A percentile compares a stretch with the other conserved stretches of the same genome.
These are phyloP conservation scores for Prosopis cineraria DNA, from an alignment of 306 rosid genomes.

Conservation along the genomic window DNA sequence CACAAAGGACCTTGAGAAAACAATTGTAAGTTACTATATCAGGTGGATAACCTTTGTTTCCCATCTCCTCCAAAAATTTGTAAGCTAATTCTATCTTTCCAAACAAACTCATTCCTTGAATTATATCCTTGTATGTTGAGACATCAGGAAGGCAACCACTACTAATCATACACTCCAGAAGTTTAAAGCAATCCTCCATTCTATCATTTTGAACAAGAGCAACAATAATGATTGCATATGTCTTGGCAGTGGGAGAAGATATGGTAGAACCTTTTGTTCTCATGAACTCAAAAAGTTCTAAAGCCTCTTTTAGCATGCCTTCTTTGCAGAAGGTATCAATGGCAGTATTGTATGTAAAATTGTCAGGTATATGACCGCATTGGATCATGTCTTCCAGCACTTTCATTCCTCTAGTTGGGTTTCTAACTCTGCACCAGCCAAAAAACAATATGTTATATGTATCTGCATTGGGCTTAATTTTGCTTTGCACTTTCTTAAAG, in stretches of 20 bases:
- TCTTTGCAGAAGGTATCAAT: too few species aligned
- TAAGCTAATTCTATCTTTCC: too few species aligned
- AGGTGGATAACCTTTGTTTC: conserved; percentile 85
- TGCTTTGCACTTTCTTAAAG: too few species aligned
- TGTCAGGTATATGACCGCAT: conserved; percentile 71
- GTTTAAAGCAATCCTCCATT: conserved; percentile 72
- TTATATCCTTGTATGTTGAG: too few species aligned
- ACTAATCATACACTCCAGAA: conserved; percentile 66
- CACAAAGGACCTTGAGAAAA: too few species aligned
- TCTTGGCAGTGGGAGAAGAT: conserved; percentile 85
- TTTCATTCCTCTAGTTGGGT: conserved; percentile 70
- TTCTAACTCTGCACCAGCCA: too few species aligned
- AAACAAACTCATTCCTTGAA: too few species aligned
- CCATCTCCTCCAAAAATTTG: too few species aligned
- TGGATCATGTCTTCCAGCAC: conserved; percentile 78
- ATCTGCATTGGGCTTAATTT: conserved; percentile 62
- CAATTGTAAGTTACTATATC: conserved; percentile 89
- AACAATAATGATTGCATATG: conserved; percentile 66
- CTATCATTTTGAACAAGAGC: too few species aligned
- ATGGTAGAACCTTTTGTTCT: conserved; percentile 71
- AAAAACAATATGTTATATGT: conserved; percentile 72
- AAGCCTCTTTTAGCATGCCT: conserved; percentile 73
- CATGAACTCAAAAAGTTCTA: conserved; percentile 85
- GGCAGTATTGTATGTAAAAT: too few species aligned
- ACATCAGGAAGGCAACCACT: conserved; percentile 92